phyloP scores from a whole-genome alignment of 2,329 filamentous ascomycete genomes.

The Neofusicoccum kwambonambiense region DNA sequence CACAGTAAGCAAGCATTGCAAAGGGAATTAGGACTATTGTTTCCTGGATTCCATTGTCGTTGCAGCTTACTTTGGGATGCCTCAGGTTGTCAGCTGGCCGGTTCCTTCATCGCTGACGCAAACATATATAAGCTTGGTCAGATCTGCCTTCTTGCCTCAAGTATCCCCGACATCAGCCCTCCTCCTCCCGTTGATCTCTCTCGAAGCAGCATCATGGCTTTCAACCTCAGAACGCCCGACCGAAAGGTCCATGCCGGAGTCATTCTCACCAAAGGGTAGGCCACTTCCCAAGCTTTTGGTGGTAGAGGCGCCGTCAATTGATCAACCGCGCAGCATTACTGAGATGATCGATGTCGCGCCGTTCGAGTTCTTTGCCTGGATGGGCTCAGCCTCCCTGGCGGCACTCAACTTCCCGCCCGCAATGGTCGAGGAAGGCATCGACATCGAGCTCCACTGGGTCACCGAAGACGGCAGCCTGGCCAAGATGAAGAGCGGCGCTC shows the following conservation, averaged over 20 bases:
- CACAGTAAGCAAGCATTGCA: too few relatives aligned
- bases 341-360: slow-evolving; percentile 33
- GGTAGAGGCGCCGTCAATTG: not conserved
- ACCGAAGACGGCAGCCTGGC: slow-evolving; percentile 25
- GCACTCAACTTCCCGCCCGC: slow-evolving; percentile 20
- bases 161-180: not conserved
- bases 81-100: not conserved
- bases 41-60: too few relatives aligned
- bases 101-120: not conserved
- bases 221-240: slow-evolving; percentile 20
- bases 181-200: not conserved
- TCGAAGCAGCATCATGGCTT: not conserved
- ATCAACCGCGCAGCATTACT: slow-evolving; percentile 19
- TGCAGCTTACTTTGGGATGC: too few relatives aligned
- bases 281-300: not conserved
- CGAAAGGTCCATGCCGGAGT: slow-evolving; percentile 24
- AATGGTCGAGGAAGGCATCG: slow-evolving; percentile 24
- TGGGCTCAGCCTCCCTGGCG: slow-evolving; percentile 23
- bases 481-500: slow-evolving; percentile 22
- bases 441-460: slow-evolving; percentile 34
- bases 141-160: not conserved
- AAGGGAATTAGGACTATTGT: not conserved
- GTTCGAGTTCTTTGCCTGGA: slow-evolving; percentile 28
- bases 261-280: slow-evolving; percentile 23
- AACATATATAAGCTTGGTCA: not conserved